Evolutionary conservation across 2,329 filamentous ascomycete genomes (phyloP), one percentile per base, ranked within the genome.

Genomic region (Echinosphaeria canescens): DNA sequence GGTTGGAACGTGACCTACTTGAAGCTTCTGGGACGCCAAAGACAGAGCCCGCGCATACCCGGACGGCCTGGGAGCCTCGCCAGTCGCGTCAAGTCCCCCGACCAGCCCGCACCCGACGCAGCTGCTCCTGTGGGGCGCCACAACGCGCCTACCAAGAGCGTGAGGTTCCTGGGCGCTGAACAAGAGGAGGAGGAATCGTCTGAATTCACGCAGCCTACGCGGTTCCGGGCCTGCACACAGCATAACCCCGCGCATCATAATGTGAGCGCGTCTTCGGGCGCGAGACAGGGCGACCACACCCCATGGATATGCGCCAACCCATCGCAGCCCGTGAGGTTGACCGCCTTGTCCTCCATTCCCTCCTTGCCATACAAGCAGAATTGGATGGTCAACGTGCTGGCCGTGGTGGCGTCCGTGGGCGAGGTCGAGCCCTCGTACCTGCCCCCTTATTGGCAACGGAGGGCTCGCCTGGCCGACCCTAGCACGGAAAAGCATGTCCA

Each of bases 291-390:
- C n/a, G n/a, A n/a, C n/a, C n/a, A n/a, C n/a, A n/a, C n/a, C n/a
- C 46, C 54, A 3, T 50, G 47, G 31, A 45, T 52, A 27, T 53
- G 50, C 42, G 45, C 50, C 27, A 39, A 56, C 27, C 47, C 41
- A 0, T 46, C 47, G 15, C 44, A 41, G 1, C 56, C 60, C 1
- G 44, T 63, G 11, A 64, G 59, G 33, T 53, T 67, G 15, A 65
- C 60, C 0, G 47, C 49, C 4, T 46, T 67, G 10, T 48, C 48
- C 25, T 46, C 52, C 5, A 56, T 67, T 26, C 56, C 60, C 0
- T 45, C 53, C 31, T 49, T 67, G 1, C 61, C 60, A 2, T 66
- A 61, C 41, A 54, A 55, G 28, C 59, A 65, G 31, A 67, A 67
- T 37, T 68, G 60, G 61, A 56, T 55, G 24, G 52, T 59, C 39